Conservation (phyloP, 1,284 basidiomycete species). For the Ustilago curta region DNA sequence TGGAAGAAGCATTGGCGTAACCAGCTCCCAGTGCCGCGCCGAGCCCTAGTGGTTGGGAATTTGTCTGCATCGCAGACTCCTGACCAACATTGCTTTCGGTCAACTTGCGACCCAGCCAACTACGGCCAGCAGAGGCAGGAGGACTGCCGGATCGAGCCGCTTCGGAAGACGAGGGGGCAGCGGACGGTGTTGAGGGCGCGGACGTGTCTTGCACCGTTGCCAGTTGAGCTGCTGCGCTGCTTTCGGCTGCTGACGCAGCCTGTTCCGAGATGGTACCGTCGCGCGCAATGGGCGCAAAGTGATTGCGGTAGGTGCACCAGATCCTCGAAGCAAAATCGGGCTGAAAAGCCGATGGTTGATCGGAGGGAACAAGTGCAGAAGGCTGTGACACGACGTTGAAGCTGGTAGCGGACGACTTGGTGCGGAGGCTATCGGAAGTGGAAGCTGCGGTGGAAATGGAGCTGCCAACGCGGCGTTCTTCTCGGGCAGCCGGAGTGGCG, state of each 20-base stretch:
- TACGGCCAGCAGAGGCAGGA: constrained; percentile 23
- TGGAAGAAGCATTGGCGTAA: constrained; percentile 31
- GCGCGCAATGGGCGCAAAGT: constrained; percentile 64
- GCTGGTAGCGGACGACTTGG: constrained; percentile 44
- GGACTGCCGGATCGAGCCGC: constrained; percentile 23
- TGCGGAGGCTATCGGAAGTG: constrained; percentile 32
- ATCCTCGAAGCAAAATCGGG: constrained; percentile 58
- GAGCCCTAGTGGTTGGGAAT: constrained; percentile 21
- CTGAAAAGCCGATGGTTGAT: constrained; percentile 42
- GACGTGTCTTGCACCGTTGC: constrained; percentile 14
- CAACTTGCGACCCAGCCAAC: constrained; percentile 46
- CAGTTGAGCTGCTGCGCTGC: constrained; percentile 16
- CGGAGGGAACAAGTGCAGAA: background rate
- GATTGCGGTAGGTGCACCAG: constrained; percentile 67
- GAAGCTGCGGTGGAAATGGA: constrained; percentile 34
- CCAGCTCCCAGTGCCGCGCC: constrained; percentile 37
- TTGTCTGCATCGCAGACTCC: constrained; percentile 17
- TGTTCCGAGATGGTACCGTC: constrained; percentile 65
- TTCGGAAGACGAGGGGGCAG: constrained; percentile 9
- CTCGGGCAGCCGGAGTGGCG: constrained; percentile 3
- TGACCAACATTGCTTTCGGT: constrained; percentile 34
- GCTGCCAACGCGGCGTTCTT: constrained; percentile 36
- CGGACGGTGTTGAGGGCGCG: constrained; percentile 9
- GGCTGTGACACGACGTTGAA: constrained; percentile 7
- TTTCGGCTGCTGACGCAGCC: constrained; percentile 55